Evolutionary conservation across 768 basidiomycete species (phyloP).

Genomic region (Dentipellis sp.): DNA sequence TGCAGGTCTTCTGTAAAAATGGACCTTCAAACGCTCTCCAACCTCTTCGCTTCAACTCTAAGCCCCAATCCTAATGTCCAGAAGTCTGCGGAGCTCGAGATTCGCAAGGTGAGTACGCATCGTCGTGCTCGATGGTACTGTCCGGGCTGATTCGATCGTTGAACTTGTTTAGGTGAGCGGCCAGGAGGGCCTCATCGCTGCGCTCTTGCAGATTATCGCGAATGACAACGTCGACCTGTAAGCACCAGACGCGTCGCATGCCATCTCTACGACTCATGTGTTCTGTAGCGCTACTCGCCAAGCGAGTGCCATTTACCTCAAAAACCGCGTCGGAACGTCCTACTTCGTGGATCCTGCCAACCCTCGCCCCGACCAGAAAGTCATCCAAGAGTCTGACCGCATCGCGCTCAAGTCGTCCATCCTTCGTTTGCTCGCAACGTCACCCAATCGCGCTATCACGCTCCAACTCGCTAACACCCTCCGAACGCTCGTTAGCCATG

Average conservation of each 20-base stretch:
- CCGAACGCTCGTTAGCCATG: conserved; percentile 64
- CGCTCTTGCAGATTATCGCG: conserved; percentile 78
- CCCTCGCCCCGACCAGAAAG: conserved; percentile 48
- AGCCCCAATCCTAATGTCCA: conserved; percentile 82
- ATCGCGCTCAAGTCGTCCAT: conserved; percentile 61
- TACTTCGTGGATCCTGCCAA: conserved; percentile 43
- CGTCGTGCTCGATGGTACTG: neutral
- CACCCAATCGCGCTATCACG: conserved; percentile 58
- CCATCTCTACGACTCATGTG: conserved; percentile 2
- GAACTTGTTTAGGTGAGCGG: conserved; percentile 46
- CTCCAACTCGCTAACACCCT: conserved; percentile 68
- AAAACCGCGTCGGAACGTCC: conserved; percentile 71
- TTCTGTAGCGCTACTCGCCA: conserved; percentile 65
- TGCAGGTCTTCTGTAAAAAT: conserved; percentile 24
- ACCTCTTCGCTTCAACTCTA: conserved; percentile 73
- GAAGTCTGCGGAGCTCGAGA: conserved; percentile 78
- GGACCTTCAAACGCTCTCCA: conserved; percentile 70
- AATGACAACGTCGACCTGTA: conserved; percentile 70
- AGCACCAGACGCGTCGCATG: conserved; percentile 34
- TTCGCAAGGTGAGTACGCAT: conserved; percentile 56
- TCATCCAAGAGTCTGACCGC: conserved; percentile 62
- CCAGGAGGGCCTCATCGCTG: conserved; percentile 78
- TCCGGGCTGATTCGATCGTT: neutral
- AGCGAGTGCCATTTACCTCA: conserved; percentile 81
- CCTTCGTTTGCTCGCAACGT: conserved; percentile 59